A percentile compares a stretch with the other conserved stretches of the same genome.
Conservation (phyloP, 768 basidiomycete genomes). For the Amanita subjunquillea region DNA sequence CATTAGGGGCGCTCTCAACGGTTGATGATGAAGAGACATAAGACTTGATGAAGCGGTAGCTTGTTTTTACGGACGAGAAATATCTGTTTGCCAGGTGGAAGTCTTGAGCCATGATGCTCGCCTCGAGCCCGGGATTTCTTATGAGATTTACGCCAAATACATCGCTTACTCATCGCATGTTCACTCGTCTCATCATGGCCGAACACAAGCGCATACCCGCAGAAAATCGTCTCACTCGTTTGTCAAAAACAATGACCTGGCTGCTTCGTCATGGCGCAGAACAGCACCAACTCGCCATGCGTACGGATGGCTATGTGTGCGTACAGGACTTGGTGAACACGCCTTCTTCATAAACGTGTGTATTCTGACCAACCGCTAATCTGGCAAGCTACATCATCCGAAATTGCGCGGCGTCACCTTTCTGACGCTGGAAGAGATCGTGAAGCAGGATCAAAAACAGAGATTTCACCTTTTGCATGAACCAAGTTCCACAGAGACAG, state of each 20-base stretch:
- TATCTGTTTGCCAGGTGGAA: not conserved
- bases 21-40: not conserved
- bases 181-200: not conserved
- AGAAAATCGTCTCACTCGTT: slow-evolving; percentile 29
- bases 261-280: slow-evolving; percentile 86
- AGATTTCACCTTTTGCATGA: slow-evolving; percentile 54
- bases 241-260: slow-evolving; percentile 86
- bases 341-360: not conserved
- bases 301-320: slow-evolving; percentile 77
- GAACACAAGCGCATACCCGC: not conserved
- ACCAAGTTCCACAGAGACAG: not conserved
- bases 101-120: slow-evolving; percentile 2
- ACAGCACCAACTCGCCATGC: slow-evolving; percentile 63
- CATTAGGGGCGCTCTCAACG: not conserved
- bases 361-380: not conserved
- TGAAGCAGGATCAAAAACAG: slow-evolving; percentile 55
- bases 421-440: slow-evolving; percentile 46
- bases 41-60: not conserved
- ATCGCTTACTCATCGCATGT: not conserved
- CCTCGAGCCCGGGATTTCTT: no score
- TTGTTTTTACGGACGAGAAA: not conserved
- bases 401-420: slow-evolving; percentile 55
- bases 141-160: not conserved
- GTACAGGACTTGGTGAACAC: slow-evolving; percentile 65
- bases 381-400: slow-evolving; percentile 51